Conservation (phyloP, 1,284 basidiomycete genomes). For the Cystobasidium slooffiae region DNA sequence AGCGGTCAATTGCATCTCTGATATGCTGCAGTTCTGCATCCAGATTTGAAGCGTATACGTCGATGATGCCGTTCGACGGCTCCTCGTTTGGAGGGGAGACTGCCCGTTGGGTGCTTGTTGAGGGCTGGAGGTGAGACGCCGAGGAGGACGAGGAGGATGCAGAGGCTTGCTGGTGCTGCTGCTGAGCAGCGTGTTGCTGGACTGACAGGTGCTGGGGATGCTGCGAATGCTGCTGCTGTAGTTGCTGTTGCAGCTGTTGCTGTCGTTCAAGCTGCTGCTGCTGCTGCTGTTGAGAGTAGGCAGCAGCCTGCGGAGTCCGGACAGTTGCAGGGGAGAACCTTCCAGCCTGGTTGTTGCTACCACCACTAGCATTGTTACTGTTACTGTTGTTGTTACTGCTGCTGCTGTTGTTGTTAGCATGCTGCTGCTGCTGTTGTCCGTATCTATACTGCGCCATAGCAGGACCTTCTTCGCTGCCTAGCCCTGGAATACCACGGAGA, state of each 20-base stretch:
- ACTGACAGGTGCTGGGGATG: slow-evolving; percentile 8
- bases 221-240: slow-evolving; percentile 15
- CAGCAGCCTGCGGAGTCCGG: slow-evolving; percentile 7
- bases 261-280: not conserved
- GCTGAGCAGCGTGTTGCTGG: not conserved
- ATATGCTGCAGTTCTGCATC: slow-evolving; percentile 88
- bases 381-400: not conserved
- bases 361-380: not conserved
- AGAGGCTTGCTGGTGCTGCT: not conserved
- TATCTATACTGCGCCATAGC: slow-evolving; percentile 16
- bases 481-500: not conserved
- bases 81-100: slow-evolving; percentile 20
- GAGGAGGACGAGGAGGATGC: not conserved
- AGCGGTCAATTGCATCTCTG: slow-evolving; percentile 82
- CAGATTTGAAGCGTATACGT: slow-evolving; percentile 94
- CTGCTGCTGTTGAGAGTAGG: slow-evolving; percentile 1
- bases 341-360: not conserved
- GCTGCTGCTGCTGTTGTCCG: slow-evolving; percentile 27
- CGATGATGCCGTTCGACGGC: slow-evolving; percentile 54
- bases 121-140: not conserved
- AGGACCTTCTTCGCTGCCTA: not conserved
- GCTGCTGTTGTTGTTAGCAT: slow-evolving; percentile 12
- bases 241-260: not conserved
- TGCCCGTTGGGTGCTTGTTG: not conserved
- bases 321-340: slow-evolving; percentile 14